Percentiles rank a stretch among this genome's conserved stretches.
Conservation (phyloP, 331 rosid genomes). For the Saraca asoca region DNA sequence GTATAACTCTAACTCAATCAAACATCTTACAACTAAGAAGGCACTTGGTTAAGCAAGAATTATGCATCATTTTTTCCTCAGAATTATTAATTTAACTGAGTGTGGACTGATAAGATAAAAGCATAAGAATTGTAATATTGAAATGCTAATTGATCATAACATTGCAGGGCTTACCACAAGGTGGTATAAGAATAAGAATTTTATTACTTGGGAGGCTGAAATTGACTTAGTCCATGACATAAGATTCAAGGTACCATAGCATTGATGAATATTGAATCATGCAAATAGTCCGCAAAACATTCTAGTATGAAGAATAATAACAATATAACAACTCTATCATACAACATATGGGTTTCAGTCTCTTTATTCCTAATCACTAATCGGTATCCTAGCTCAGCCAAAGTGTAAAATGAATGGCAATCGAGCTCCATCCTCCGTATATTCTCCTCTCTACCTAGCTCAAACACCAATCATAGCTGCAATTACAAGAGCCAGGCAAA, state of each 20-base stretch:
- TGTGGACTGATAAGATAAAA: too few species aligned
- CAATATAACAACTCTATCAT: constrained; percentile 27
- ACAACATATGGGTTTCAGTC: constrained; percentile 44
- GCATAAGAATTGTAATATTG: not conserved
- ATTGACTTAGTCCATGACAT: too few species aligned
- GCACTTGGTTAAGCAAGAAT: too few species aligned
- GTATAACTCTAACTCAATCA: too few species aligned
- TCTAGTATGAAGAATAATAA: constrained; percentile 32
- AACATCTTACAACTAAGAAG: too few species aligned
- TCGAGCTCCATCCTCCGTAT: constrained; percentile 58
- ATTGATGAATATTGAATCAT: constrained; percentile 38
- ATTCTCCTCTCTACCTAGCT: constrained; percentile 39
- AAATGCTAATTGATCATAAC: not conserved
- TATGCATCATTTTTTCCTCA: too few species aligned
- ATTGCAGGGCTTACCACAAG: not conserved
- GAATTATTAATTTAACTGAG: too few species aligned
- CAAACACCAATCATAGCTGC: constrained; percentile 46
- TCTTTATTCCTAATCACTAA: constrained; percentile 46
- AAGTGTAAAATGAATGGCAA: constrained; percentile 70
- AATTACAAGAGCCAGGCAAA: constrained; percentile 43
- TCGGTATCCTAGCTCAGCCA: constrained; percentile 71
- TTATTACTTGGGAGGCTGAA: constrained; percentile 35
- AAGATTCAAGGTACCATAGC: too few species aligned
- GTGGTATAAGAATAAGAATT: constrained; percentile 3
- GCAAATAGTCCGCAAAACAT: constrained; percentile 44